These are phyloP conservation scores for Linum trigynum DNA, from an alignment of 345 rosid genomes.

Conservation along the genomic window DNA sequence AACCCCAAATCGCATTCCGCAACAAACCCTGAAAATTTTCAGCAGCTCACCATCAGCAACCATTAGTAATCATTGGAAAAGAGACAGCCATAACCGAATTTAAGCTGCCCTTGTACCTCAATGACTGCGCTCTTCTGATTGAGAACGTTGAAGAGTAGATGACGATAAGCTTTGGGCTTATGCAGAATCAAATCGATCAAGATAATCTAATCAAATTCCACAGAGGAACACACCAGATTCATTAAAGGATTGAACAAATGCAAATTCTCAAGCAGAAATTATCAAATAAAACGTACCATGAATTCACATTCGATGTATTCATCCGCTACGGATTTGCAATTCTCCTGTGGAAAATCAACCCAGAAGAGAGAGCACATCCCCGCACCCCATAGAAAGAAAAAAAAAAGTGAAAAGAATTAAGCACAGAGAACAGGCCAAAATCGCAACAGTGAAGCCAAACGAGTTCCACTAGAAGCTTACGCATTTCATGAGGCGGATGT, in stretches of 20 bases:
- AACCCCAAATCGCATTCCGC: slow-evolving; percentile 48
- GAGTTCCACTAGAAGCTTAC: slow-evolving; percentile 22
- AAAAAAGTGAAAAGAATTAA: too few species aligned
- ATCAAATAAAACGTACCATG: slow-evolving; percentile 36
- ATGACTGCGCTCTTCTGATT: slow-evolving; percentile 31
- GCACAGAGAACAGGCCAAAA: not conserved
- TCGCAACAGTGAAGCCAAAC: not conserved
- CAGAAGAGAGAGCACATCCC: not conserved
- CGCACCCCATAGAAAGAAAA: too few species aligned
- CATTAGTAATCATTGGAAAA: not conserved
- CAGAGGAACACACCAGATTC: not conserved
- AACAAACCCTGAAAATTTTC: slow-evolving; percentile 46
- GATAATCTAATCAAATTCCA: slow-evolving; percentile 38
- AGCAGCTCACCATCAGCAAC: not conserved
- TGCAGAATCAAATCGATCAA: slow-evolving; percentile 82
- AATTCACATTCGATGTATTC: slow-evolving; percentile 73
- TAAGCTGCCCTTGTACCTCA: slow-evolving; percentile 33
- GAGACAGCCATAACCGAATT: not conserved
- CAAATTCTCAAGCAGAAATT: not conserved
- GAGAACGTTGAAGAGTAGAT: slow-evolving; percentile 62
- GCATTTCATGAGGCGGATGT: slow-evolving; percentile 73
- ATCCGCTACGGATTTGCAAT: slow-evolving; percentile 62
- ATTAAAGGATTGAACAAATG: not conserved
- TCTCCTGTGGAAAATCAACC: slow-evolving; percentile 29
- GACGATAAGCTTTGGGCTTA: slow-evolving; percentile 64